Evolutionary conservation across 2,329 filamentous ascomycete species (phyloP).

Genomic region (Pezizomycotina sp.): DNA sequence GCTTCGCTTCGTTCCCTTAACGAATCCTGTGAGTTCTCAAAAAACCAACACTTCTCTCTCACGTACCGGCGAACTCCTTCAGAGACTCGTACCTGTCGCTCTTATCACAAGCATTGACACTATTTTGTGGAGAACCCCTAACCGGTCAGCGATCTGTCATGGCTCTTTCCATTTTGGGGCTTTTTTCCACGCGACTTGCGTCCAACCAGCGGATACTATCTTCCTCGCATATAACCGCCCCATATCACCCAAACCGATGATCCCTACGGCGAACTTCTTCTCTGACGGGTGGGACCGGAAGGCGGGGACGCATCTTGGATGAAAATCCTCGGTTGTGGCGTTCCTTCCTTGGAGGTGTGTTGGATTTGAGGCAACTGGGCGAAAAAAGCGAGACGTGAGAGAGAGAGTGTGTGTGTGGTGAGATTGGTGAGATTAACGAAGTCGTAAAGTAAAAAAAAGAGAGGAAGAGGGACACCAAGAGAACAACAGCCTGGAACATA

Average conservation of each 20-base stretch:
- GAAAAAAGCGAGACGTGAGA: too few species aligned
- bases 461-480: too few species aligned
- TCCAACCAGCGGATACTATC: constrained; percentile 86
- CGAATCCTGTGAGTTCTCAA: constrained; percentile 1
- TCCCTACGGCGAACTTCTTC: constrained; percentile 71
- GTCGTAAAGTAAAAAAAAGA: too few species aligned
- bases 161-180: too few species aligned
- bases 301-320: too few species aligned
- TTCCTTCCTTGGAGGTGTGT: not conserved
- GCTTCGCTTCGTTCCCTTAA: not conserved
- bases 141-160: too few species aligned
- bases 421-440: too few species aligned
- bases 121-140: constrained; percentile 31
- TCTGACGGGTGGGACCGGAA: too few species aligned
- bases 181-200: constrained; percentile 44
- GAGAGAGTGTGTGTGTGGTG: too few species aligned
- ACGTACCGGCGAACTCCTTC: constrained; percentile 61
- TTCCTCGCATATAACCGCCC: constrained; percentile 92
- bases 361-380: too few species aligned
- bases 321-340: not conserved
- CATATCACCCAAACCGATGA: constrained; percentile 99
- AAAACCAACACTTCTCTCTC: too few species aligned
- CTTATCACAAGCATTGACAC: constrained; percentile 86
- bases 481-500: too few species aligned
- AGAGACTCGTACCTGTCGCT: constrained; percentile 75